Base-by-base conservation (phyloP, 345 rosid species). In the Acer yangbiense region DNA sequence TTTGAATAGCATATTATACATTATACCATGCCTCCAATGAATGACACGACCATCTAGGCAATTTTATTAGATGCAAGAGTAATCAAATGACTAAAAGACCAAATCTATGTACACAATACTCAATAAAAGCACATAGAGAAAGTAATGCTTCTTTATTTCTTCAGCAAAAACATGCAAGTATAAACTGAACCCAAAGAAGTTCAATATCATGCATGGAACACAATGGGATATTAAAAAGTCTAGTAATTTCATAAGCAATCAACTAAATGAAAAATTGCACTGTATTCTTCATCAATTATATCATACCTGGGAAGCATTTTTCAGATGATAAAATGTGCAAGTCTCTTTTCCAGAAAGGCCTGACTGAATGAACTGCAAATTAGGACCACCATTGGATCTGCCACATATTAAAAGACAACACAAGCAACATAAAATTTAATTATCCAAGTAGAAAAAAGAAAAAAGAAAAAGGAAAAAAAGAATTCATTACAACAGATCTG, bases 231-330 rank as follows among this genome's bases (percentile, higher is more conserved):
- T 3, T 50, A 16, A 65, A 54, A 9, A 78, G 55, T 65, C 23
- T 76, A 3, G 41, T 55, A 54, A 39, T 21, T 29, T 71, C 23
- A 41, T 52, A 20, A 64, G 62, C 41, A 20, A 52, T 61, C 71
- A 81, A 64, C 72, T 48, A 66, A 81, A 65, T 48, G 55, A 52
- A 6, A 72, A 13, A 75, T 65, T 27, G 16, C 20, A 10, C 9
- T 39, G 8, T 12, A 14, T 43, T 70, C 66, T 11, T 1, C 64
- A 76, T 27, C 35, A 68, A 55, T 69, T 77, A 16, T 89, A 55
- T 69, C 78, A 16, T 89, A 94, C 99, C 97, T 92, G 94, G 74
- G 97, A 89, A 71, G 91, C 88, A 87, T 68, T 88, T 88, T 75
- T 88, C 71, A 91, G 82, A 80, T 94, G 99, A 80, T 92, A 96